Base-by-base conservation (phyloP, 768 basidiomycete species). In the Cubamyces lactineus region DNA sequence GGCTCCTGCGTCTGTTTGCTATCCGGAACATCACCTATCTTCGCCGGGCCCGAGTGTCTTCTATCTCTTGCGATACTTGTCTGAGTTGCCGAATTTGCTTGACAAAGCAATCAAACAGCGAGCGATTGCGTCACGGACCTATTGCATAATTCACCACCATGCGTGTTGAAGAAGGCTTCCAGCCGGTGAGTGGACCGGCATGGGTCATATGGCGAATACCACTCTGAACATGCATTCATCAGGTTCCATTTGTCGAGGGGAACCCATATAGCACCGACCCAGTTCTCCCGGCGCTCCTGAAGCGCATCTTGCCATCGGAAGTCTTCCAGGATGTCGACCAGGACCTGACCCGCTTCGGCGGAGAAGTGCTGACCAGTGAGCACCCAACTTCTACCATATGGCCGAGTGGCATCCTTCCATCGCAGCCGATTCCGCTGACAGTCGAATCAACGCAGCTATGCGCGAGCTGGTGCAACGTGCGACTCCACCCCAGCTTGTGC, bases 101-200 rank as follows among this genome's bases (percentile, higher is more conserved):
- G 42, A 16, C 42, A 17, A 43, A 43, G 42, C 42, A 43, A 19
- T 21, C 19, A 17, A 9, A 34, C 34, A 16, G 9, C 24, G 7
- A 26, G n/a, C 12, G 6, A 16, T 49, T 49, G 28, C 48, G 48
- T 49, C 46, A 56, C 45, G 34, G 34, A n/a, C 17, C 5, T 12
- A 19, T 54, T 39, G 13, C 24, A 28, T 5, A 21, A 50, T 19
- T 21, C n/a, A 15, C 21, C 52, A 53, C 21, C 16, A 88, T 90
- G 88, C 82, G 82, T 46, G 73, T 83, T 34, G 86, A 89, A 70
- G 79, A 88, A 49, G 88, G 88, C 38, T 89, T 88, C 66, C 86
- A 89, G 64, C 78, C 76, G 64, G 87, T 85, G 50, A 58, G 61
- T 41, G 74, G 68, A 50, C 11, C n/a, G 3, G 15, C 12, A 15